phyloP scores from a whole-genome alignment of 192 early-diverging fungal species.

The Dissophora ornata region DNA sequence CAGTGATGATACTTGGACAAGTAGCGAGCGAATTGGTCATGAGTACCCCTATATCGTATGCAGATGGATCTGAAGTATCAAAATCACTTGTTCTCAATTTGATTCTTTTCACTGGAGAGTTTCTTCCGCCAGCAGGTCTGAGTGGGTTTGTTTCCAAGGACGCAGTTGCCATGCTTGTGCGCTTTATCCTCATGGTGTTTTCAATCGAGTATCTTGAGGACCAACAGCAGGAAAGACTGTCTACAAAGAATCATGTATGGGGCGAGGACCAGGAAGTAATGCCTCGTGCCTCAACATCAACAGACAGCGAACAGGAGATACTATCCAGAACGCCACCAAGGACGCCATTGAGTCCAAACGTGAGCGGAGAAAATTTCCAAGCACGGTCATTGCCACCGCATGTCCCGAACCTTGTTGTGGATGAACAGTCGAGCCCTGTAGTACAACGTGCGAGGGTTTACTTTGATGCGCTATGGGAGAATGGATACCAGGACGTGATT shows the following conservation, averaged over 20 bases:
- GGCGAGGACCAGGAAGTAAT: constrained; percentile 11
- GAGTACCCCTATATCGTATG: constrained; percentile 4
- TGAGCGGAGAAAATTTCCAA: constrained; percentile 43
- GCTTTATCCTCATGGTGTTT: constrained; percentile 23
- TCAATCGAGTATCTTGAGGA: constrained; percentile 33
- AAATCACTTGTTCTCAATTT: constrained; percentile 33
- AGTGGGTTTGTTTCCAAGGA: constrained; percentile 10
- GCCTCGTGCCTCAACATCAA: constrained; percentile 22
- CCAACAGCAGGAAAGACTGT: constrained; percentile 1
- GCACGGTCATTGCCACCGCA: constrained; percentile 2
- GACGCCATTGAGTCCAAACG: constrained; percentile 35
- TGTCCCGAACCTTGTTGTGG: background rate
- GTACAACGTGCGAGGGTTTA: constrained; percentile 24
- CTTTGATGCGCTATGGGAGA: constrained; percentile 29
- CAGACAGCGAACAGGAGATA: constrained; percentile 11
- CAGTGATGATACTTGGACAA: constrained; percentile 18
- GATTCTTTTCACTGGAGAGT: constrained; percentile 18
- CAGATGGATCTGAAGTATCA: constrained; percentile 18
- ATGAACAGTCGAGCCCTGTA: constrained; percentile 24
- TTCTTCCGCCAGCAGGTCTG: constrained; percentile 31
- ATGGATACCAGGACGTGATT: constrained; percentile 21
- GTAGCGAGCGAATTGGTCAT: constrained; percentile 35
- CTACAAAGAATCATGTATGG: background rate
- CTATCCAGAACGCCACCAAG: constrained; percentile 35
- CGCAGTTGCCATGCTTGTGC: constrained; percentile 7